Base-by-base conservation (phyloP, 371 early-diverging fungal species). In the Umbelopsis sp. region DNA sequence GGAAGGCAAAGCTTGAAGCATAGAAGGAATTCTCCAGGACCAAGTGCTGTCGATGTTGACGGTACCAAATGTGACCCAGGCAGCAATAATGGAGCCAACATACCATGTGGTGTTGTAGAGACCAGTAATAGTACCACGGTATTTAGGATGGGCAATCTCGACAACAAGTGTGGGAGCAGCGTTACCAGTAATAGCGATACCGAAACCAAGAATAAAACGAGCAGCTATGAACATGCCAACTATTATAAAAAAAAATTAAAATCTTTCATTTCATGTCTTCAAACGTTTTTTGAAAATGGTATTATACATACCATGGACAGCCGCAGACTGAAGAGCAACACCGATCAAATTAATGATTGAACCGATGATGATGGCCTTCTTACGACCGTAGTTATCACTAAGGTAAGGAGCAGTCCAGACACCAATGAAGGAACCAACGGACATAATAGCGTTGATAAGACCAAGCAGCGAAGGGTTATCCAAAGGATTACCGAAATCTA, bases 11-110 rank as follows among this genome's bases (percentile, higher is more conserved):
- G 32, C 64, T 64, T 64, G 64, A 22, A 64, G 46, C 10, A 64
- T 20, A 5, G 64, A 64, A 22, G 64, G 64, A 45, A 64, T 64
- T 45, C 64, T 44, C 64, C 64, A 64, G n/a, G 44, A 18, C 64
- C 64, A 64, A 12, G 37, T 24, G 9, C 12, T 45, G 64, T 24
- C 18, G 22, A 64, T 64, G 41, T 64, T 24, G 64, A 45, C 18
- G n/a, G 64, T 64, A 14, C 64, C 64, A 32, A 41, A 64, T 14
- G 64, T 64, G 16, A 44, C 24, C 64, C 64, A 64, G 10, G 64
- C 64, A 22, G 64, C 64, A 29, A 64, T 45, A n/a, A 46, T 46
- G 16, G 64, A 44, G 11, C 64, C 64, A 12, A 64, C 32, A 44
- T 64, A 64, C 64, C 64, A 64, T 10, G 46, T 41, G 41, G 64